A percentile compares a stretch with the other conserved stretches of the same genome.
Evolutionary conservation across 1,284 basidiomycete species (phyloP).

Genomic region (Papiliotrema flavescens): DNA sequence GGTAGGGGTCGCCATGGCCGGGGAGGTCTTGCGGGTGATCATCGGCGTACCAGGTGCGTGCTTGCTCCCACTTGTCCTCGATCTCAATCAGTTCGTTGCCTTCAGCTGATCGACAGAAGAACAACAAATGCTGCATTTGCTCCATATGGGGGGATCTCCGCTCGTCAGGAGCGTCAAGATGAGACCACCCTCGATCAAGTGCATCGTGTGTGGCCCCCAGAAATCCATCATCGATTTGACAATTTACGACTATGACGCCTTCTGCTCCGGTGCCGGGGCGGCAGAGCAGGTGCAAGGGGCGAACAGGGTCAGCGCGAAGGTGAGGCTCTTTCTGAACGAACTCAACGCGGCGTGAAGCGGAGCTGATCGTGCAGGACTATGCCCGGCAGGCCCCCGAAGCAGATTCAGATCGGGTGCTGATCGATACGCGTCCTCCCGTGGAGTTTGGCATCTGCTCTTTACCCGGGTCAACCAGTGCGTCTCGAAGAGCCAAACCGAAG

Average conservation of each 20-base stretch:
- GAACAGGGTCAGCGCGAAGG: conserved; percentile 28
- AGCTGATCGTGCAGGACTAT: conserved; percentile 18
- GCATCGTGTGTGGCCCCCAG: conserved; percentile 35
- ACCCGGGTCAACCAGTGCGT: conserved; percentile 69
- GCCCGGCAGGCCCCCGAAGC: background rate
- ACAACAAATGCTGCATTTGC: conserved; percentile 26
- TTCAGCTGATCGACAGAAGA: conserved; percentile 9
- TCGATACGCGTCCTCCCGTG: conserved; percentile 77
- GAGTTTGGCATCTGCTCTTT: conserved; percentile 87
- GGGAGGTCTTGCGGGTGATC: conserved; percentile 82
- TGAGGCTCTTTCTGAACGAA: conserved; percentile 4
- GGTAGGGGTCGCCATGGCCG: conserved; percentile 86
- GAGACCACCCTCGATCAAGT: conserved; percentile 54
- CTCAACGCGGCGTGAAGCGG: background rate
- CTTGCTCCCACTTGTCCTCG: background rate
- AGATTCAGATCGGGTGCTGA: conserved; percentile 43
- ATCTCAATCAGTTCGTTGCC: background rate
- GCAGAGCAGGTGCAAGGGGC: conserved; percentile 37
- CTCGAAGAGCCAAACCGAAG: background rate
- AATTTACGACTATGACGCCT: conserved; percentile 64
- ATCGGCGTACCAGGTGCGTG: conserved; percentile 65
- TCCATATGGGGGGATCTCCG: conserved; percentile 43
- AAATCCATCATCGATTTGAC: conserved; percentile 29
- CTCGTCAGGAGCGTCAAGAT: conserved; percentile 81
- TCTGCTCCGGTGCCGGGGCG: conserved; percentile 58